These are phyloP conservation scores for Diplodia scrobiculata DNA, from an alignment of 2,329 filamentous ascomycete genomes.

Conservation along the genomic window DNA sequence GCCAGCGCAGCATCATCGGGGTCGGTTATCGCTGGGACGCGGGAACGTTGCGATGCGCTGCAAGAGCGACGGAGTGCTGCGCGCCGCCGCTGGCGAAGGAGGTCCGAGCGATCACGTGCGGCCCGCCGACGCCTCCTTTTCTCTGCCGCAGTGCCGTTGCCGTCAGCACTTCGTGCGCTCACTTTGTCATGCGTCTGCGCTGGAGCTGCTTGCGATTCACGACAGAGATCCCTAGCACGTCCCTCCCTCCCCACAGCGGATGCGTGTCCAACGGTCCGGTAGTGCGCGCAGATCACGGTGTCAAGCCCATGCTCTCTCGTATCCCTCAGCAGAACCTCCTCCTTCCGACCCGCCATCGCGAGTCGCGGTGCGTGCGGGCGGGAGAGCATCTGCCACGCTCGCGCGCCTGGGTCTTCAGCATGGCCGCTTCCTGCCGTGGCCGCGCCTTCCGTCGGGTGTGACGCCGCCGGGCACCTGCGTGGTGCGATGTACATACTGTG, in stretches of 20 bases:
- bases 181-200: neutral
- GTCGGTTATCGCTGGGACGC: conserved; percentile 5
- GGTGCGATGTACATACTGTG: neutral
- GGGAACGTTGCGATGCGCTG: conserved; percentile 13
- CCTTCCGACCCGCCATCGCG: neutral
- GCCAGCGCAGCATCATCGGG: conserved; percentile 22
- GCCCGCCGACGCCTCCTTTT: conserved; percentile 6
- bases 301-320: conserved; percentile 18
- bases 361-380: neutral
- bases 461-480: neutral
- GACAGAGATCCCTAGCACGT: neutral
- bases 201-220: conserved; percentile 13
- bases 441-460: too few relatives aligned
- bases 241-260: neutral
- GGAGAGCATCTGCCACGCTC: neutral
- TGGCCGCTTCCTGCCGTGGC: neutral
- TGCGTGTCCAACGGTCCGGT: conserved; percentile 20
- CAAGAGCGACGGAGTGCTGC: conserved; percentile 13
- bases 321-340: conserved; percentile 2
- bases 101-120: conserved; percentile 9
- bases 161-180: neutral
- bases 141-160: neutral
- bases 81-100: conserved; percentile 9
- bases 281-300: conserved; percentile 17
- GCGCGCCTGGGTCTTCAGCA: neutral